A percentile compares a stretch with the other conserved stretches of the same genome.
phyloP scores from a whole-genome alignment of 257 asterid genomes.

The Jasminum sambac region DNA sequence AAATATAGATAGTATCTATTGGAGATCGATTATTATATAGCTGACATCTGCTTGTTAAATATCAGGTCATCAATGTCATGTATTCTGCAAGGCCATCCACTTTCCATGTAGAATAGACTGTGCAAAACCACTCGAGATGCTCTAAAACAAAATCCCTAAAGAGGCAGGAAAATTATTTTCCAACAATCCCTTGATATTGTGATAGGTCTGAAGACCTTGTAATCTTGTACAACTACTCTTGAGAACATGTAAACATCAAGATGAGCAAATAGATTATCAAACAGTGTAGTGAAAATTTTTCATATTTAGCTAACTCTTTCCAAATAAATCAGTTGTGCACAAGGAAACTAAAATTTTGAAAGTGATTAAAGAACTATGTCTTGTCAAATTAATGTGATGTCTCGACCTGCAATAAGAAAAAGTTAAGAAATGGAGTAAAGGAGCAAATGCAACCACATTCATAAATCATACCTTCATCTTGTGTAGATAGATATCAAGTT shows the following conservation, averaged over 20 bases:
- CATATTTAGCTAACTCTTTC: not conserved
- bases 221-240: constrained; percentile 2
- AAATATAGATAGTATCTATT: too few relatives aligned
- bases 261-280: not conserved
- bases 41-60: too few relatives aligned
- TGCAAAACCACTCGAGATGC: not conserved
- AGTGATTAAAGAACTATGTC: not conserved
- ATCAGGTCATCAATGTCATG: too few relatives aligned
- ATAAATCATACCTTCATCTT: constrained; percentile 72
- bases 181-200: constrained; percentile 10
- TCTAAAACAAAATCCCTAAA: constrained; percentile 6
- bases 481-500: constrained; percentile 61
- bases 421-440: constrained; percentile 13
- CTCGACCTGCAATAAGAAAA: constrained; percentile 12
- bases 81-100: too few relatives aligned
- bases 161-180: not conserved
- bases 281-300: not conserved
- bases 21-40: too few relatives aligned
- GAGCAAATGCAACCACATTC: constrained; percentile 19
- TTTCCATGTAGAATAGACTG: too few relatives aligned
- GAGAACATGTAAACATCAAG: constrained; percentile 17
- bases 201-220: constrained; percentile 11
- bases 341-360: constrained; percentile 15
- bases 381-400: constrained; percentile 12
- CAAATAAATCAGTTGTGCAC: not conserved